Percentiles rank a stretch among this genome's conserved stretches.
Conservation (phyloP, 371 early-diverging fungal genomes). For the Conidiobolus incongruus region DNA sequence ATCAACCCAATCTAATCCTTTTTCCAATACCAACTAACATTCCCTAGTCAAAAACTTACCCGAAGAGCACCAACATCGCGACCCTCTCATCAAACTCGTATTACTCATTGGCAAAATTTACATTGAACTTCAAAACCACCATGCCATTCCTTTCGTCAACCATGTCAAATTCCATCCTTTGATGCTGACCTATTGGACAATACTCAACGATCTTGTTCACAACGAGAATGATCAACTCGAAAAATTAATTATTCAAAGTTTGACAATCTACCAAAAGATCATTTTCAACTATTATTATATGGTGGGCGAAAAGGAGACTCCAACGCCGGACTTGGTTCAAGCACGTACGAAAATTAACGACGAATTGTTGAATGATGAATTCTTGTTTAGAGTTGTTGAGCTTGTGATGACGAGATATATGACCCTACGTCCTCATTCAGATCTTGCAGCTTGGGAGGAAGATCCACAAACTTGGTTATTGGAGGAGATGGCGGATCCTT, state of each 20-base stretch:
- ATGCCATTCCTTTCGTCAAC: constrained; percentile 44
- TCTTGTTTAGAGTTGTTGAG: constrained; percentile 33
- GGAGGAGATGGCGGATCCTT: constrained; percentile 62
- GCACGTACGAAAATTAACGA: constrained; percentile 29
- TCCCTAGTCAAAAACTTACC: not conserved
- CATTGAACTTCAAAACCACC: constrained; percentile 37
- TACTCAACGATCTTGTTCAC: constrained; percentile 8
- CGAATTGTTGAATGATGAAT: constrained; percentile 42
- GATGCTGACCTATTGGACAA: constrained; percentile 52
- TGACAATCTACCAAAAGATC: constrained; percentile 14
- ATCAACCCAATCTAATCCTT: constrained; percentile 28
- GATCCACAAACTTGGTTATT: constrained; percentile 71
- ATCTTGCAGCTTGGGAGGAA: constrained; percentile 58
- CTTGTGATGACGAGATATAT: constrained; percentile 53
- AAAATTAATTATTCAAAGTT: constrained; percentile 34
- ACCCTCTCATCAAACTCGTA: constrained; percentile 21
- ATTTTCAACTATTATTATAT: not conserved
- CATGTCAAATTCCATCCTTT: constrained; percentile 37
- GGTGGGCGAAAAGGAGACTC: constrained; percentile 14
- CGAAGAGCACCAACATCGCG: constrained; percentile 8
- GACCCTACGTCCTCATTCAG: constrained; percentile 27
- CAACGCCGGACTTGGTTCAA: constrained; percentile 20
- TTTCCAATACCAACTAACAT: not conserved
- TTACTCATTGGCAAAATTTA: constrained; percentile 67
- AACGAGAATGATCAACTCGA: constrained; percentile 5